phyloP scores from a whole-genome alignment of 139 green algal genomes.

The Chlamydomonas schloesseri region DNA sequence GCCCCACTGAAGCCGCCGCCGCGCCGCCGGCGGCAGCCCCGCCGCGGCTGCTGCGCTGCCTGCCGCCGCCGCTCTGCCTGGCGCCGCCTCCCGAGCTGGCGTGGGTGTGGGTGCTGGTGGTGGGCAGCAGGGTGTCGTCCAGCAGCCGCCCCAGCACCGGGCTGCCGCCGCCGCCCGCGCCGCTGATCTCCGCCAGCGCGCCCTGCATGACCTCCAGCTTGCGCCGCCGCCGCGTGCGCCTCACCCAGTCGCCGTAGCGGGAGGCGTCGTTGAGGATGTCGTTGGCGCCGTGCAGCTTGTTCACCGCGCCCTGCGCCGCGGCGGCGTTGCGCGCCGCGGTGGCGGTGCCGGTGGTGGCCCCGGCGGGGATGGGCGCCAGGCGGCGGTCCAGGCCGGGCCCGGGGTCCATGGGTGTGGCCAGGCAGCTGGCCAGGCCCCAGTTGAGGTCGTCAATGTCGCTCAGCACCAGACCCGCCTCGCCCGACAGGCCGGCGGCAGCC shows the following conservation, averaged over 20 bases:
- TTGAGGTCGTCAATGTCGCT: neutral
- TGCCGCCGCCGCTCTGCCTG: neutral
- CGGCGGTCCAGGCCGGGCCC: neutral
- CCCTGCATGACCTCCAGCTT: constrained; percentile 18
- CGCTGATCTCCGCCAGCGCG: neutral
- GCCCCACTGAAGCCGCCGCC: neutral
- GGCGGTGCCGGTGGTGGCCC: neutral
- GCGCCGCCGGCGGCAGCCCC: neutral
- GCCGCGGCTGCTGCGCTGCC: neutral
- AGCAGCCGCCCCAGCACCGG: neutral
- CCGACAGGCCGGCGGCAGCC: too few relatives aligned
- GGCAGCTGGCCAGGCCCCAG: constrained; percentile 28
- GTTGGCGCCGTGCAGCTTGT: constrained; percentile 17
- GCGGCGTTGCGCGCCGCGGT: neutral
- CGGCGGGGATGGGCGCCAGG: neutral
- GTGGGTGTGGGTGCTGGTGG: neutral
- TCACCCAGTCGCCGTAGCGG: constrained; percentile 31
- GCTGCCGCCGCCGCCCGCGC: neutral
- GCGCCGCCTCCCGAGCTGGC: neutral
- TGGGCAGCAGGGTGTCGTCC: constrained; percentile 5
- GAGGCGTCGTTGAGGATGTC: constrained; percentile 8
- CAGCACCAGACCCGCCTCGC: neutral
- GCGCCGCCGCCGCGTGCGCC: constrained; percentile 1
- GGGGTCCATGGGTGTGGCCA: constrained; percentile 36
- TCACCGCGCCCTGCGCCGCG: too few relatives aligned